A percentile compares a stretch with the other conserved stretches of the same genome.
Evolutionary conservation across 2,329 filamentous ascomycete genomes (phyloP).

Genomic region (Phialocephala subalpina): DNA sequence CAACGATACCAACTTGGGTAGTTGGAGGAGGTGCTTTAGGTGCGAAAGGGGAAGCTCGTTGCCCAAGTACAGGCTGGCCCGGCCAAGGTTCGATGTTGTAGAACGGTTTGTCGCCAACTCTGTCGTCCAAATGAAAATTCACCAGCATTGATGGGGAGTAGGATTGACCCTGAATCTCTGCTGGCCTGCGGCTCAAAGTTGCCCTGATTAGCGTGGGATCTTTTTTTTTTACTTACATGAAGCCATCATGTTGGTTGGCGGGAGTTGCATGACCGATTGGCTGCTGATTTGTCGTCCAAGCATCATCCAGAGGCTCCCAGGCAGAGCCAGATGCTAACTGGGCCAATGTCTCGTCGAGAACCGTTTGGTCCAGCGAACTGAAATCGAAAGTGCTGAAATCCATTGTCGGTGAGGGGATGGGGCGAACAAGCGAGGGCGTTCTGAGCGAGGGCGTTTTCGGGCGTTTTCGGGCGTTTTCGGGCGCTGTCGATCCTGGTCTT

Average conservation of each 20-base stretch:
- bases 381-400: conserved; percentile 9
- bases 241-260: not conserved
- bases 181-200: not conserved
- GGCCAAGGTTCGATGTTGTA: too few species aligned
- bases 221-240: conserved; percentile 12
- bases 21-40: too few species aligned
- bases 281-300: too few species aligned
- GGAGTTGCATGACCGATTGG: not conserved
- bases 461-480: too few species aligned
- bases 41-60: not conserved
- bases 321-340: too few species aligned
- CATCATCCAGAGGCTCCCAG: too few species aligned
- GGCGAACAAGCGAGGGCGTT: conserved; percentile 7
- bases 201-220: conserved; percentile 3
- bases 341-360: not conserved
- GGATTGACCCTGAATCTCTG: conserved; percentile 10
- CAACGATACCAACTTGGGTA: too few species aligned
- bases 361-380: conserved; percentile 2
- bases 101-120: not conserved
- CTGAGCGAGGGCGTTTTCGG: too few species aligned
- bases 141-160: conserved; percentile 5
- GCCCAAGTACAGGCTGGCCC: not conserved
- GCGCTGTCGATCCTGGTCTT: too few species aligned
- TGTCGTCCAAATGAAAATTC: not conserved
- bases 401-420: conserved; percentile 6